Conservation (phyloP, 2,329 filamentous ascomycete genomes). For the Triangularia setosa region DNA sequence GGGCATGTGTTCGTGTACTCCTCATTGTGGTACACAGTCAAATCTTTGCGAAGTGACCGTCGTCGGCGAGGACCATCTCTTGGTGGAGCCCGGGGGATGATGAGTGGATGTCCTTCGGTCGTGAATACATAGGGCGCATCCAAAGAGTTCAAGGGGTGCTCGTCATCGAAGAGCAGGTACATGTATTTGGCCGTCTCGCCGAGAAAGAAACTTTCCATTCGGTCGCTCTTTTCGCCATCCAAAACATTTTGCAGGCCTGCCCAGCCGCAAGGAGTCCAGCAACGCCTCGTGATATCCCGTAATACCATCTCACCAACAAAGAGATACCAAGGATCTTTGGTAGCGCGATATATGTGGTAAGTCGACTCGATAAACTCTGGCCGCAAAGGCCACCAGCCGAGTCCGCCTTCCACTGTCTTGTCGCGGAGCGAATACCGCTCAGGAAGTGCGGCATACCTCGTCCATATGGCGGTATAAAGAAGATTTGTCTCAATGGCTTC, state of each 20-base stretch:
- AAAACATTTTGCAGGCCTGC: conserved; percentile 80
- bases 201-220: conserved; percentile 98
- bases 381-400: conserved; percentile 92
- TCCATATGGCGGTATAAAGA: conserved; percentile 91
- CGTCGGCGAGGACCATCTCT: conserved; percentile 24
- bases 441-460: conserved; percentile 85
- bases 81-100: conserved; percentile 60
- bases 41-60: conserved; percentile 15
- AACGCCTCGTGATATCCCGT: conserved; percentile 80
- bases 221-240: conserved; percentile 80
- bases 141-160: conserved; percentile 81
- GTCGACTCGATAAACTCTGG: conserved; percentile 97
- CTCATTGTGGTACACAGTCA: conserved; percentile 35
- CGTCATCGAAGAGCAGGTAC: conserved; percentile 81
- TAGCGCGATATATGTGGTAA: conserved; percentile 92
- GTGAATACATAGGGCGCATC: conserved; percentile 91
- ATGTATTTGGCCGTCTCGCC: conserved; percentile 96
- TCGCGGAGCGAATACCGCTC: conserved; percentile 90
- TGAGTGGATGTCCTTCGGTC: conserved; percentile 89
- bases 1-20: conserved; percentile 63
- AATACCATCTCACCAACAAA: conserved; percentile 95
- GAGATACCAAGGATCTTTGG: conserved; percentile 91
- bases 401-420: conserved; percentile 76
- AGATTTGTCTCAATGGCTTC: conserved; percentile 88
- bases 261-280: conserved; percentile 90